phyloP scores from a whole-genome alignment of 2,329 filamentous ascomycete species.

The Cordyceps cicadae region DNA sequence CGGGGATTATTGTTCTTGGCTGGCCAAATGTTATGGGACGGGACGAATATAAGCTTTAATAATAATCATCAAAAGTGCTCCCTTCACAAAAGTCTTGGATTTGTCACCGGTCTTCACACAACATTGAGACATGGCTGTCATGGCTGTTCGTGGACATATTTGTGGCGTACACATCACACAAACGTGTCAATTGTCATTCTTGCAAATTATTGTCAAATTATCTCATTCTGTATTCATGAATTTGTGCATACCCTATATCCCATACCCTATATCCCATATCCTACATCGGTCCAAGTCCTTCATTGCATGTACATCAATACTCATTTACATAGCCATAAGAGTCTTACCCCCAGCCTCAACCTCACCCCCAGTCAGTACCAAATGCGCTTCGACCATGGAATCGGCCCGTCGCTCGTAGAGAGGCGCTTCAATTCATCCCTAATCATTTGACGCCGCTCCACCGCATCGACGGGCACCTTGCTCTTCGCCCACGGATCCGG shows the following conservation, averaged over 20 bases:
- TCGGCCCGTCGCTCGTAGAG: slow-evolving; percentile 36
- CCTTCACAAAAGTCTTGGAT: no score
- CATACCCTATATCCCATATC: background rate
- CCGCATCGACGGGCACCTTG: slow-evolving; percentile 41
- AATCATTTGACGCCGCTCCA: slow-evolving; percentile 48
- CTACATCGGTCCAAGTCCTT: background rate
- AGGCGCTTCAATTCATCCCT: slow-evolving; percentile 47
- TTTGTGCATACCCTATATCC: no score
- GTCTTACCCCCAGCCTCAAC: background rate
- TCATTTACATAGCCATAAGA: background rate
- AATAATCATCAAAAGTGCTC: background rate
- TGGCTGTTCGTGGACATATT: background rate
- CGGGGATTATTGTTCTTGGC: background rate
- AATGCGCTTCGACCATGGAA: slow-evolving; percentile 14
- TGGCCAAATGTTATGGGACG: background rate
- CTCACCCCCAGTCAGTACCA: background rate
- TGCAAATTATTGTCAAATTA: background rate
- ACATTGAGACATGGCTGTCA: background rate
- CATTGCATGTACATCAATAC: background rate
- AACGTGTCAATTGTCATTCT: background rate
- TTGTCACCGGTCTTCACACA: background rate
- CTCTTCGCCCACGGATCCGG: slow-evolving; percentile 30
- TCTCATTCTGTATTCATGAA: background rate
- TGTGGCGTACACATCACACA: background rate
- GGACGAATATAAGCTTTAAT: background rate